Evolutionary conservation across 305 asterid species (phyloP).

Genomic region (Solanum chacoense): DNA sequence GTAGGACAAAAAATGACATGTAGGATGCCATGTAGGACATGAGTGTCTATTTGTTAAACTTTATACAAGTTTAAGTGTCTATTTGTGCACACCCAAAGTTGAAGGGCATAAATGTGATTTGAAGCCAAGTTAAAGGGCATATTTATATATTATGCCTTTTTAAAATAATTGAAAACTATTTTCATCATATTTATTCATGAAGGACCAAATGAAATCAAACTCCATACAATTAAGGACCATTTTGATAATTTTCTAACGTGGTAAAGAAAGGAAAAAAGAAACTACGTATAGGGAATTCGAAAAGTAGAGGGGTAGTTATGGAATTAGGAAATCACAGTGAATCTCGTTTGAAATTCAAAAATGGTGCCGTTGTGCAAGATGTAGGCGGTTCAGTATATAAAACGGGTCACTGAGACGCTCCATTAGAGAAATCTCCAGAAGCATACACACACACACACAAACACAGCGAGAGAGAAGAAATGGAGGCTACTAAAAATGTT

Average conservation of each 20-base stretch:
- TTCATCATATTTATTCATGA: background rate
- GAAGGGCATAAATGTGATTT: too few relatives aligned
- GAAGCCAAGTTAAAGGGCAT: too few relatives aligned
- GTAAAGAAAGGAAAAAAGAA: background rate
- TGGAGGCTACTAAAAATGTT: slow-evolving; percentile 15
- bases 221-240: background rate
- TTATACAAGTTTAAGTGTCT: too few relatives aligned
- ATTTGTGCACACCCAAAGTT: too few relatives aligned
- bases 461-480: background rate
- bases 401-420: background rate
- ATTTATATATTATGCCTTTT: too few relatives aligned
- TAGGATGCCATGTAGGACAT: too few relatives aligned
- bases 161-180: background rate
- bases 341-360: slow-evolving; percentile 1
- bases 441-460: background rate
- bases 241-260: background rate
- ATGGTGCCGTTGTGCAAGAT: background rate
- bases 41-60: too few relatives aligned
- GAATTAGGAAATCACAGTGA: background rate
- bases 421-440: background rate
- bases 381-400: background rate
- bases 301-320: background rate
- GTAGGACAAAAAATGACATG: too few relatives aligned
- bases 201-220: background rate
- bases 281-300: too few relatives aligned